Evolutionary conservation across 176 grass and related monocot species (phyloP).

Genomic region (Areca catechu): DNA sequence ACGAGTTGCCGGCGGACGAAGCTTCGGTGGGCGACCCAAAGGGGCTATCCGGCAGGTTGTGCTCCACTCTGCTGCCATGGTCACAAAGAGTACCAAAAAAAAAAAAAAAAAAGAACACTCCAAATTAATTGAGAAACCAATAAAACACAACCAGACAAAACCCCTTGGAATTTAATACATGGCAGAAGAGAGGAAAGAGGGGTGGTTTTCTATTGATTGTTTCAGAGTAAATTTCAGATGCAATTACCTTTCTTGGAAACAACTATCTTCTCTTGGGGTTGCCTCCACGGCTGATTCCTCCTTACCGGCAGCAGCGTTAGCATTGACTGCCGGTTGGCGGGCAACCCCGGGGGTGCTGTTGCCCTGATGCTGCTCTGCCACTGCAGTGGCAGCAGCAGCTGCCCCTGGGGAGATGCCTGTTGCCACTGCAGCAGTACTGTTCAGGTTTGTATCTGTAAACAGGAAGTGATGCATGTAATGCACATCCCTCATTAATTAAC

Average conservation of each 20-base stretch:
- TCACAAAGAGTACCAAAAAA: slow-evolving; percentile 27
- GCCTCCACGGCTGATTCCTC: slow-evolving; percentile 32
- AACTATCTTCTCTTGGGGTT: slow-evolving; percentile 31
- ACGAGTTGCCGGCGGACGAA: not conserved
- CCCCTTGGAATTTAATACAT: too few relatives aligned
- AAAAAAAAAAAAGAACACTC: slow-evolving; percentile 3
- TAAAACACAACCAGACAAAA: too few relatives aligned
- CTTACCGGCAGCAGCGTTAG: slow-evolving; percentile 7
- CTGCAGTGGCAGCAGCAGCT: not conserved
- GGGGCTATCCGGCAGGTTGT: slow-evolving; percentile 68
- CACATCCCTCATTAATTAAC: too few relatives aligned
- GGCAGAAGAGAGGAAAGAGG: too few relatives aligned
- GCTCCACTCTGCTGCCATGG: slow-evolving; percentile 47
- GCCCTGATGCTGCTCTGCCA: too few relatives aligned
- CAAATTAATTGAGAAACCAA: too few relatives aligned
- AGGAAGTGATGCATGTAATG: not conserved
- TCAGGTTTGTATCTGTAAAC: slow-evolving; percentile 39
- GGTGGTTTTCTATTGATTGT: too few relatives aligned
- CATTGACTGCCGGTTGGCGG: slow-evolving; percentile 40
- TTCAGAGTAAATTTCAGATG: too few relatives aligned
- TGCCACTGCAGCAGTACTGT: slow-evolving; percentile 4
- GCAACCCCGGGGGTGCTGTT: not conserved
- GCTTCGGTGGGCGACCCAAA: slow-evolving; percentile 66
- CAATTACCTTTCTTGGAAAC: slow-evolving; percentile 56
- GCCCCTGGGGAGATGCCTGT: slow-evolving; percentile 1